phyloP scores from a whole-genome alignment of 768 basidiomycete genomes.

The Podaxis sp. region DNA sequence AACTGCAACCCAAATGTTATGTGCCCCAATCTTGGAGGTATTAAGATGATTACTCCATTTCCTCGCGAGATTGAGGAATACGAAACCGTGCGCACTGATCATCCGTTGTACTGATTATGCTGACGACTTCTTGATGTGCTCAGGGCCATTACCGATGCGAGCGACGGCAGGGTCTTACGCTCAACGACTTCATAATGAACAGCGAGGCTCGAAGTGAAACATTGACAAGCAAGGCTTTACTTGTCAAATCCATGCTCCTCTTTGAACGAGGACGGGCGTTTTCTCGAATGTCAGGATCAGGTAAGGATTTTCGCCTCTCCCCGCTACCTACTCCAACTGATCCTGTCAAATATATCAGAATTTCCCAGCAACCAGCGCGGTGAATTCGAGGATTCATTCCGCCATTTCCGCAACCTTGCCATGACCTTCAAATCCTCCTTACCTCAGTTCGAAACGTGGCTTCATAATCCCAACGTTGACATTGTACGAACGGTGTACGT shows the following conservation, averaged over 20 bases:
- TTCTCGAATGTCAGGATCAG: neutral
- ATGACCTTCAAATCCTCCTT: conserved; percentile 4
- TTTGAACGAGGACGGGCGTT: conserved; percentile 6
- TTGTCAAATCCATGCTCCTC: conserved; percentile 8
- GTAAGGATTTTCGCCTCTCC: neutral
- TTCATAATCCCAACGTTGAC: conserved; percentile 1
- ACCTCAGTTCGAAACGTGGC: conserved; percentile 11
- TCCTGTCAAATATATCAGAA: neutral
- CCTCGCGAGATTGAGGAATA: conserved; percentile 36
- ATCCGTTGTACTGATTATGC: neutral
- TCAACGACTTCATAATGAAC: conserved; percentile 1
- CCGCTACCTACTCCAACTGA: neutral
- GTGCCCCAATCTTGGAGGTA: conserved; percentile 14
- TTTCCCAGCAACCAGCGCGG: neutral
- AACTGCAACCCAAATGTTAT: conserved; percentile 30
- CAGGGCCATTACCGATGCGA: conserved; percentile 9
- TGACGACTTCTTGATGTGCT: neutral
- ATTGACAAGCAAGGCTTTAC: neutral
- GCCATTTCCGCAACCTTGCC: neutral
- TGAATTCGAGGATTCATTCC: neutral
- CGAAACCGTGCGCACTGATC: conserved; percentile 23
- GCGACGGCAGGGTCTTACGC: neutral
- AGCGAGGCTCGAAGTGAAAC: neutral
- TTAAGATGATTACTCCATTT: conserved; percentile 36
- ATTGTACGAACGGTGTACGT: conserved; percentile 9